phyloP scores from a whole-genome alignment of 2,329 filamentous ascomycete species.

The Colletotrichum tanaceti region DNA sequence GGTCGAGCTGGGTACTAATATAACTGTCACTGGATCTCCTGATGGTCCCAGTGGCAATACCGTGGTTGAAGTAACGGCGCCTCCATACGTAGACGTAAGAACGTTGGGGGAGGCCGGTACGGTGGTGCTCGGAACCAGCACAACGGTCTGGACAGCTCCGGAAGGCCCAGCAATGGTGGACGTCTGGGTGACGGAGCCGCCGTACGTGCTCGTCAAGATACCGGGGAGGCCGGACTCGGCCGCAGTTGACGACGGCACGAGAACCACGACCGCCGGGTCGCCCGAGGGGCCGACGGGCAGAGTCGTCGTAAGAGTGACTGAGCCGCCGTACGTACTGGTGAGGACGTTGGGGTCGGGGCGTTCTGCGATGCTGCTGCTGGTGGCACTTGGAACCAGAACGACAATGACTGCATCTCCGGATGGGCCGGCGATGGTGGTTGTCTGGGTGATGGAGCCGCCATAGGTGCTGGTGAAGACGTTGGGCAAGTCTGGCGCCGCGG shows the following conservation, averaged over 20 bases:
- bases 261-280: neutral
- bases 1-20: too few relatives aligned
- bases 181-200: neutral
- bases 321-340: neutral
- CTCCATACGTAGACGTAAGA: neutral
- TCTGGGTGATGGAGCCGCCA: too few relatives aligned
- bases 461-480: neutral
- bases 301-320: neutral
- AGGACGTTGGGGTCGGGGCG: neutral
- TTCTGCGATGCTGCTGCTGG: too few relatives aligned
- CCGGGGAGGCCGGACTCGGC: neutral
- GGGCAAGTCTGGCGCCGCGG: neutral
- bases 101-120: too few relatives aligned
- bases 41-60: neutral
- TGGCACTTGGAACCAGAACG: too few relatives aligned
- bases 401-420: too few relatives aligned
- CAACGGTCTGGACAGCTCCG: neutral
- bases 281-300: conserved; percentile 15
- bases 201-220: neutral
- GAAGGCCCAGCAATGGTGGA: neutral
- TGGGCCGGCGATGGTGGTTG: too few relatives aligned
- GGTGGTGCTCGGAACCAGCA: neutral
- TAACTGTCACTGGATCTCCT: neutral
- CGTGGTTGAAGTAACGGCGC: neutral
- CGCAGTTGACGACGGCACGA: conserved; percentile 1